Evolutionary conservation across 2,329 filamentous ascomycete species (phyloP), one percentile per base, ranked within the genome.

Genomic region (Juglanconis oblonga): DNA sequence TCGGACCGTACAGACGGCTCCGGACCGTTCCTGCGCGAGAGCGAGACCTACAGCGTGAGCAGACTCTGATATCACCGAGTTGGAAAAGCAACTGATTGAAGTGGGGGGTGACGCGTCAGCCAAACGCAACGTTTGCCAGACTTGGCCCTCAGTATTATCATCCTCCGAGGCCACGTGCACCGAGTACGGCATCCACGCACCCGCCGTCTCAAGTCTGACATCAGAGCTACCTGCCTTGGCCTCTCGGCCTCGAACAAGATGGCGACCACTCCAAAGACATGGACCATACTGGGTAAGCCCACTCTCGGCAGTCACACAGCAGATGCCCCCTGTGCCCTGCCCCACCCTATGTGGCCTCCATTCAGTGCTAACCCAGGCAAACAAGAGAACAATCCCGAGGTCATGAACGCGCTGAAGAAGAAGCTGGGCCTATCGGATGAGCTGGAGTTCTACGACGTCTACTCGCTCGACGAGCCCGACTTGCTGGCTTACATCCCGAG

Each of bases 371-470:
- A 64, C 17, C 29, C 11, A 14, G 33, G 33, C 24, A 51, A 29
- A 14, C 29, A 60, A 73, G 79, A 83, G 65, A 82, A 82, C 73
- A 92, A 94, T 72, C 90, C 91, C 0, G 87, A 89, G 68, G 86
- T 94, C 52, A 92, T 96, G 83, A 88, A 85, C 59, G 77, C 82
- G 50, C 83, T 96, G 14, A 82, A 89, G 32, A 84, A 86, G 70
- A 84, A 87, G 65, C 83, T 95, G 13, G 91, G 91, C 52, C 80
- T 95, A 49, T 87, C 89, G 1, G 71, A 78, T 32, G 77, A 81
- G 42, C 79, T 96, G 14, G 80, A 82, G 66, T 96, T 95, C 80
- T 85, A 91, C 74, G 91, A 96, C 72, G 88, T 96, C 72, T 94
- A 86, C 79, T 89, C 86, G 66, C 85, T 96, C 69, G 87, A 91